These are phyloP conservation scores for Nakazawaea ishiwadae DNA, from an alignment of 805 yeast species.

Conservation along the genomic window DNA sequence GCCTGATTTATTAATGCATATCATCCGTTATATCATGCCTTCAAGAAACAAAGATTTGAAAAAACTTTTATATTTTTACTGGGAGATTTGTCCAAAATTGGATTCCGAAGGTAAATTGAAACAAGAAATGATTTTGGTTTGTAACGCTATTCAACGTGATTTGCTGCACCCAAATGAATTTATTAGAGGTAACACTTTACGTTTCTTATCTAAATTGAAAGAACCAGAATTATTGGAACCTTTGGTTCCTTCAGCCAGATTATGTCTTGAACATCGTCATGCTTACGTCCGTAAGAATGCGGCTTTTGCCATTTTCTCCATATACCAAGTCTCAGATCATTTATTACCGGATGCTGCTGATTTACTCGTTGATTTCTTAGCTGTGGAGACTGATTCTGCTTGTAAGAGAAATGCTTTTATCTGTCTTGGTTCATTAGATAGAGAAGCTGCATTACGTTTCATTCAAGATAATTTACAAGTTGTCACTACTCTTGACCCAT, in stretches of 20 bases:
- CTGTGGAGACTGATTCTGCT: slow-evolving; percentile 84
- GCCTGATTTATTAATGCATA: slow-evolving; percentile 93
- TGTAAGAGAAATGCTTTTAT: slow-evolving; percentile 95
- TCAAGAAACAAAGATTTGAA: slow-evolving; percentile 86
- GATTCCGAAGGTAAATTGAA: slow-evolving; percentile 86
- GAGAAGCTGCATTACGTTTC: slow-evolving; percentile 80
- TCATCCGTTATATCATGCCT: slow-evolving; percentile 96
- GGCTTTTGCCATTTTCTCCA: slow-evolving; percentile 81
- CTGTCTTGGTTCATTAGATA: slow-evolving; percentile 73
- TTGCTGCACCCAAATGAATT: slow-evolving; percentile 97
- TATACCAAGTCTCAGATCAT: slow-evolving; percentile 78
- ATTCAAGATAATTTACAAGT: slow-evolving; percentile 64
- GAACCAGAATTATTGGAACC: slow-evolving; percentile 96
- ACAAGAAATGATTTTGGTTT: slow-evolving; percentile 97
- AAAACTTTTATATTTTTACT: slow-evolving; percentile 88
- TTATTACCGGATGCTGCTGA: slow-evolving; percentile 95
- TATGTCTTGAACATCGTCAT: slow-evolving; percentile 92
- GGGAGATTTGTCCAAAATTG: slow-evolving; percentile 96
- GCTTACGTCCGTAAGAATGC: slow-evolving; percentile 98
- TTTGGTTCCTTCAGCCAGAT: slow-evolving; percentile 86
- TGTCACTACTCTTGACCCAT: slow-evolving; percentile 68
- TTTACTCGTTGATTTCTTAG: slow-evolving; percentile 65
- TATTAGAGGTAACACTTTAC: slow-evolving; percentile 90
- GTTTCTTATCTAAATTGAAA: slow-evolving; percentile 84
- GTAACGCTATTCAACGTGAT: slow-evolving; percentile 96